phyloP scores from a whole-genome alignment of 1,139 yeast species.

The Insectozyma bohioensis region DNA sequence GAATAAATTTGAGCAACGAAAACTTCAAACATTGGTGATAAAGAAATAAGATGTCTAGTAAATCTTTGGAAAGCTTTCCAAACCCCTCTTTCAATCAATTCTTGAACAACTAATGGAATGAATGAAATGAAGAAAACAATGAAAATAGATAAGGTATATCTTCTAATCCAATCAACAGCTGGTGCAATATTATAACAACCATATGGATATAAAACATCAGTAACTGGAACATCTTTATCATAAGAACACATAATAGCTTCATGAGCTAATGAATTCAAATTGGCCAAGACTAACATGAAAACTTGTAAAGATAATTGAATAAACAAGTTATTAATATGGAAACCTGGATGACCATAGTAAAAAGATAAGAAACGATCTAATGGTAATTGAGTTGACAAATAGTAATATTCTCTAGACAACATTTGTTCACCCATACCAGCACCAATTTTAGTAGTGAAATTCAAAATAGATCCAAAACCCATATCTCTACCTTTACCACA shows the following conservation, averaged over 20 bases:
- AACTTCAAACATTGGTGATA: slow-evolving; percentile 97
- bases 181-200: slow-evolving; percentile 95
- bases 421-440: slow-evolving; percentile 99
- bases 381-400: slow-evolving; percentile 95
- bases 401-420: slow-evolving; percentile 97
- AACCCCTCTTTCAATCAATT: slow-evolving; percentile 94
- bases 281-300: slow-evolving; percentile 88
- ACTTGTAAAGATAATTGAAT: slow-evolving; percentile 92
- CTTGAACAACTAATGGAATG: slow-evolving; percentile 95
- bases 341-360: slow-evolving; percentile 99
- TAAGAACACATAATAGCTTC: slow-evolving; percentile 86
- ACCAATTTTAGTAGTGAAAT: slow-evolving; percentile 98
- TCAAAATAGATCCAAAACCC: slow-evolving; percentile 97
- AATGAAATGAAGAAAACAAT: slow-evolving; percentile 98
- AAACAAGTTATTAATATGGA: slow-evolving; percentile 95
- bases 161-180: slow-evolving; percentile 94
- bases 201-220: slow-evolving; percentile 79
- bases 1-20: slow-evolving; percentile 98
- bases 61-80: slow-evolving; percentile 96
- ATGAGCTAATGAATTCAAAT: slow-evolving; percentile 88
- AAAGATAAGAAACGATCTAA: slow-evolving; percentile 95
- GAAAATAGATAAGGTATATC: slow-evolving; percentile 95
- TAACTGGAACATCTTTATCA: slow-evolving; percentile 79
- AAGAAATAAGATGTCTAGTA: slow-evolving; percentile 80
- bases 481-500: slow-evolving; percentile 99